phyloP scores from a whole-genome alignment of 2,329 filamentous ascomycete species.

The Tolypocladium amazonense region DNA sequence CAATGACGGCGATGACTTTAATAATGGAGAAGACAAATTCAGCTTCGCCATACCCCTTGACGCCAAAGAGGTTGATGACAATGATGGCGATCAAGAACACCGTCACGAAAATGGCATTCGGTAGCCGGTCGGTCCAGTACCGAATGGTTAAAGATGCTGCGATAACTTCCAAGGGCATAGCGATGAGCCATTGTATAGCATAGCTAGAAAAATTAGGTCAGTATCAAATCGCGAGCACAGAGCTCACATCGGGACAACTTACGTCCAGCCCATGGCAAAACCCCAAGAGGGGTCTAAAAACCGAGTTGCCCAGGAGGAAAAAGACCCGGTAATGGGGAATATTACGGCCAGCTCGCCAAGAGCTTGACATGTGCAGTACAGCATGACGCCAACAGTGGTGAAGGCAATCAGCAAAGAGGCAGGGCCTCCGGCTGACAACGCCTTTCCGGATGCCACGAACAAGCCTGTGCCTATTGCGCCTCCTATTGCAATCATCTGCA shows the following conservation, averaged over 20 bases:
- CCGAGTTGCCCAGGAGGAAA: constrained; percentile 82
- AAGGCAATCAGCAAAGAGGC: constrained; percentile 73
- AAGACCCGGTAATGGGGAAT: constrained; percentile 86
- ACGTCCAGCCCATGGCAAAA: constrained; percentile 94
- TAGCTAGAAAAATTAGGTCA: constrained; percentile 41
- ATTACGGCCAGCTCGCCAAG: constrained; percentile 88
- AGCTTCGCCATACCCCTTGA: constrained; percentile 81
- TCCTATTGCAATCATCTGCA: constrained; percentile 97
- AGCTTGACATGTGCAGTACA: constrained; percentile 86
- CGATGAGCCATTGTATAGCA: constrained; percentile 76
- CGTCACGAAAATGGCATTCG: constrained; percentile 68
- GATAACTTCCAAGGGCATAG: constrained; percentile 77
- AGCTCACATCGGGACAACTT: constrained; percentile 19
- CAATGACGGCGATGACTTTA: constrained; percentile 77
- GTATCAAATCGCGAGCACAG: background rate
- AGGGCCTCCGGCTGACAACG: constrained; percentile 65
- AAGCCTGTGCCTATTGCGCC: constrained; percentile 85
- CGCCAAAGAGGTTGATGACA: constrained; percentile 75
- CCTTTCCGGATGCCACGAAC: constrained; percentile 72
- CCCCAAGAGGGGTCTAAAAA: constrained; percentile 93
- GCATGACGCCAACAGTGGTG: constrained; percentile 68
- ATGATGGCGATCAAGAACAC: constrained; percentile 74
- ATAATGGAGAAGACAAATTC: constrained; percentile 81
- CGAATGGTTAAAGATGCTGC: constrained; percentile 75
- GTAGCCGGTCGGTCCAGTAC: constrained; percentile 60